Percentiles rank a stretch among this genome's conserved stretches.
These are phyloP conservation scores for Aureobasidium zeae DNA, from an alignment of 2,329 filamentous ascomycete genomes.

Conservation along the genomic window DNA sequence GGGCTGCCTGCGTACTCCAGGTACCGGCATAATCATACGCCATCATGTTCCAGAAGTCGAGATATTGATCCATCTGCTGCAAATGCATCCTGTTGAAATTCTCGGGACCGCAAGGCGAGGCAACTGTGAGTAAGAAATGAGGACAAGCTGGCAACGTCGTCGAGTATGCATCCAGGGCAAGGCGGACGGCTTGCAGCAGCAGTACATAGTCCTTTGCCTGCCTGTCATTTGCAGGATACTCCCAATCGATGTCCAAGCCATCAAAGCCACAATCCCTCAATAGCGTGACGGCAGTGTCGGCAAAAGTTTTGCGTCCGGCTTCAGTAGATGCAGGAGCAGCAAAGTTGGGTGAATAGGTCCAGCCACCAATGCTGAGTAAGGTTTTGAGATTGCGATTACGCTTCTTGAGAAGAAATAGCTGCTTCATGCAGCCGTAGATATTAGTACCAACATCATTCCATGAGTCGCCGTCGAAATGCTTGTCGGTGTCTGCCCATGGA, in stretches of 20 bases:
- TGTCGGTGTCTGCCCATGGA: slow-evolving; percentile 57
- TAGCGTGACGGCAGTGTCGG: slow-evolving; percentile 60
- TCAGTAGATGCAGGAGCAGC: slow-evolving; percentile 54
- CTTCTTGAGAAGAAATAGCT: slow-evolving; percentile 68
- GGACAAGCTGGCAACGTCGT: slow-evolving; percentile 27
- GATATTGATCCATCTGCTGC: slow-evolving; percentile 31
- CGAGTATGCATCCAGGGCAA: slow-evolving; percentile 34
- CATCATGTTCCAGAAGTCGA: slow-evolving; percentile 45
- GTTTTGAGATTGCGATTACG: slow-evolving; percentile 66
- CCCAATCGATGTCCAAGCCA: slow-evolving; percentile 41
- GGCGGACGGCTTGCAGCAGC: slow-evolving; percentile 32
- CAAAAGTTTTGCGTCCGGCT: slow-evolving; percentile 56
- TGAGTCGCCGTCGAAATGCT: slow-evolving; percentile 59
- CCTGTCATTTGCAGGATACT: slow-evolving; percentile 35
- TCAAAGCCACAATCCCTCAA: slow-evolving; percentile 71
- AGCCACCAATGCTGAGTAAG: slow-evolving; percentile 75
- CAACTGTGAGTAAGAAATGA: slow-evolving; percentile 37
- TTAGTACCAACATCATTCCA: slow-evolving; percentile 59
- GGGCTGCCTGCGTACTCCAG: slow-evolving; percentile 64
- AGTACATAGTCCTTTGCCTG: slow-evolving; percentile 34
- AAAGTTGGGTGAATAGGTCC: slow-evolving; percentile 74
- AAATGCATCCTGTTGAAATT: slow-evolving; percentile 37
- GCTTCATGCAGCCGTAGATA: slow-evolving; percentile 68
- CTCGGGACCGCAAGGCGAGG: slow-evolving; percentile 35
- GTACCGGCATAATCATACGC: slow-evolving; percentile 57